Base-by-base conservation (phyloP, 176 grass and related monocot genomes). In the Raddia guianensis region DNA sequence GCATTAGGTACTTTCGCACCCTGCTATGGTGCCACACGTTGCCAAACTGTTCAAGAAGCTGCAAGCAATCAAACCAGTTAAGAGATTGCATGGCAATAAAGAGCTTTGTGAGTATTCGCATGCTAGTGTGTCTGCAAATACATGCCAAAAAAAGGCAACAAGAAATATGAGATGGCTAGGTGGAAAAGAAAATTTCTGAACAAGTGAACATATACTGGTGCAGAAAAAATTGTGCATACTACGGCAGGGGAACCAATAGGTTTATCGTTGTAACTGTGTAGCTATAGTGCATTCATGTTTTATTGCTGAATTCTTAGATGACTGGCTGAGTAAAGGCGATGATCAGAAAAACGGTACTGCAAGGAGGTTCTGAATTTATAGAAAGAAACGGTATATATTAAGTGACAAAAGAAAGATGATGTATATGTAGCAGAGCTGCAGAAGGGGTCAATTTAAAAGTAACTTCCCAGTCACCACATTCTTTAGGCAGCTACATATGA, bases 21-120 rank as follows among this genome's bases (percentile, higher is more conserved):
- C 91, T 97, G 80, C 73, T 92, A 77, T 88, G 94, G 77, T 97
- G 94, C 94, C 94, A 97, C 40, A 94, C 76, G 0, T 87, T 94
- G 70, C 94, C 85, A 92, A 89, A 97, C 55, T 90, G 94, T 74
- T 97, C 87, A 43, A 92, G 19, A 33, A 97, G 91, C 94, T 97
- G 91, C 72, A 75, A 75, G 48, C 44, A 57, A 64, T 55, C 20
- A 70, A 49, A 63, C 48, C 10, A 46, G 50, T 85, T 21, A 72
- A 84, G 18, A 64, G 12, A 37, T 19, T 66, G 20, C 42, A 50
- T 43, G 49, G 21, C 5, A 59, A 58, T 16, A 74, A 58, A 43
- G 50, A 20, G 9, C 42, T 32, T 49, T 70, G 45, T 45, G 49
- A 27, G 19, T 33, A 45, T 32, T 10, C 18, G 48, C 10, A 45